phyloP scores from a whole-genome alignment of 805 yeast genomes.

The Cyberlindnera nakhonratchasimensis region DNA sequence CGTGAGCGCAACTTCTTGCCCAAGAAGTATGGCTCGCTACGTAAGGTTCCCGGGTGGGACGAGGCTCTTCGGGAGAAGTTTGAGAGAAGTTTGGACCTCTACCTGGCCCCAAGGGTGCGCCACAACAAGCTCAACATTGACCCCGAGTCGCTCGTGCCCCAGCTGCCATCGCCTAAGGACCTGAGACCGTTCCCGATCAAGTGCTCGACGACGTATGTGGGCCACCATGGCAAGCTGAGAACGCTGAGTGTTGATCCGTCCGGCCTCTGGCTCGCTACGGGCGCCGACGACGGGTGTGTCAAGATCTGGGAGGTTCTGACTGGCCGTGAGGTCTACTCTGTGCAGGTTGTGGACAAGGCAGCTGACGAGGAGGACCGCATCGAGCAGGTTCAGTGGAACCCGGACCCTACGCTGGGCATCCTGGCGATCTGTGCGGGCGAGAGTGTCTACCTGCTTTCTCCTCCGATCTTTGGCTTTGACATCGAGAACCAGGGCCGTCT shows the following conservation, averaged over 20 bases:
- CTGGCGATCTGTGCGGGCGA: slow-evolving; percentile 85
- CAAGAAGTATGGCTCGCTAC: slow-evolving; percentile 71
- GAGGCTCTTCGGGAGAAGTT: slow-evolving; percentile 85
- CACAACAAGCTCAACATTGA: slow-evolving; percentile 88
- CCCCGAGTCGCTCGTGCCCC: slow-evolving; percentile 94
- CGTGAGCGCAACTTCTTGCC: slow-evolving; percentile 80
- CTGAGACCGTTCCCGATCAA: slow-evolving; percentile 94
- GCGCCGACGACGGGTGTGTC: slow-evolving; percentile 94
- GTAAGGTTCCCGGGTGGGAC: slow-evolving; percentile 91
- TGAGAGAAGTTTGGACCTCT: slow-evolving; percentile 90
- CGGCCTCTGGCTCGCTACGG: slow-evolving; percentile 96
- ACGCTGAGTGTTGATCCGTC: slow-evolving; percentile 79
- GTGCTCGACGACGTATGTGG: slow-evolving; percentile 78
- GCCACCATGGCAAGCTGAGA: slow-evolving; percentile 82
- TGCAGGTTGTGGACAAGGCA: slow-evolving; percentile 39
- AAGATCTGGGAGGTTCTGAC: slow-evolving; percentile 96
- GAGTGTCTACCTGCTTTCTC: slow-evolving; percentile 70
- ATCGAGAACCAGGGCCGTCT: slow-evolving; percentile 77
- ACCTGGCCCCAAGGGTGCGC: slow-evolving; percentile 94
- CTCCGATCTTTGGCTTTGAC: slow-evolving; percentile 88
- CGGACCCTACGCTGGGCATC: slow-evolving; percentile 67
- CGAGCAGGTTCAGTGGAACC: slow-evolving; percentile 88
- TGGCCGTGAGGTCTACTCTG: slow-evolving; percentile 85
- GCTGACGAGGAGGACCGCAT: slow-evolving; percentile 77
- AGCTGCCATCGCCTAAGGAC: slow-evolving; percentile 94